Evolutionary conservation across 139 green algal genomes (phyloP), one percentile per base, ranked within the genome.

Genomic region (Chlamydomonas applanata): DNA sequence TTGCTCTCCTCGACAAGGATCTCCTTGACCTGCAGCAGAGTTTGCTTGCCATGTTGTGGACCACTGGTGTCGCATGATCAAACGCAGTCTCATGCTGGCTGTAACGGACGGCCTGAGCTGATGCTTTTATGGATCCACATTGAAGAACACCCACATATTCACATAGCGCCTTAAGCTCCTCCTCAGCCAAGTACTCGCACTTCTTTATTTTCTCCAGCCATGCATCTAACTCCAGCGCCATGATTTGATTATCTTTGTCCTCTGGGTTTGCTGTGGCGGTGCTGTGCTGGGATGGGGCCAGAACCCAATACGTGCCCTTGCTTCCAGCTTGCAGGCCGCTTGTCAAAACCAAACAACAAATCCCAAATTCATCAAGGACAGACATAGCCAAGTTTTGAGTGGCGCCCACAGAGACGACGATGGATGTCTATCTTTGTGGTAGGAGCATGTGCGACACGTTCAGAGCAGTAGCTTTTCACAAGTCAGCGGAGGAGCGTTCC

Each of bases 1-100:
- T 99, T 99, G 2, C 89, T 97, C 89, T 99, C 96, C 79, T 99
- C 96, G n/a, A 99, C 91, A 3, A 99, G 81, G 20, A 99, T 95
- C 76, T 99, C 96, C 80, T 98, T 98, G 2, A 97, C 93, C 89
- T 96, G 79, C 69, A 66, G 14, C 9, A 14, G 34, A 7, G 32
- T 3, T 13, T 25, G 14, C 7, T 67, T 17, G 7, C 4, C 5
- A 35, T 4, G 19, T 45, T 40, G 60, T n/a, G 27, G 19, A 40
- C 4, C 29, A 40, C n/a, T 67, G 36, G 19, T 45, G 60, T 36
- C 60, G 4, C 27, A 45, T 45, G 29, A 36, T 35, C 59, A 35
- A 66, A 24, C 11, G 27, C 59, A 36, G 20, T 25, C 11, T 35
- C 59, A 17, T 35, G 27, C 4, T 25, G 53, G 53, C 53, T 27